phyloP scores from a whole-genome alignment of 2,329 filamentous ascomycete genomes.

The Chalaropsis ovoidea region DNA sequence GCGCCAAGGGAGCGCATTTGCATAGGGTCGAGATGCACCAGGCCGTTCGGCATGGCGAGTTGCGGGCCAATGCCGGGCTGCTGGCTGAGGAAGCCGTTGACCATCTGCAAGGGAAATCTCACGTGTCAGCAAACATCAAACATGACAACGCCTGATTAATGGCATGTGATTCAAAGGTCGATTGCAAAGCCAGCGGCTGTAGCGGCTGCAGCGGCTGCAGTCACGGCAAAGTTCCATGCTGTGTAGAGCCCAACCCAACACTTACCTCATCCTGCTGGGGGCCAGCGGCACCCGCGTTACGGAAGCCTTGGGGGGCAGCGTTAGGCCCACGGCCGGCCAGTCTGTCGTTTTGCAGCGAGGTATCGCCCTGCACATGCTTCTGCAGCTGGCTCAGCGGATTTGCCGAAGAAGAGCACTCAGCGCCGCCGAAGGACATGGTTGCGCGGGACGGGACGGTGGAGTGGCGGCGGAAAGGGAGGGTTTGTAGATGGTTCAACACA shows the following conservation, averaged over 20 bases:
- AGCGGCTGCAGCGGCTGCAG: not conserved
- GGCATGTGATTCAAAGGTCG: not conserved
- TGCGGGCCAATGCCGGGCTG: conserved; percentile 49
- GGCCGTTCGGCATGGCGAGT: conserved; percentile 42
- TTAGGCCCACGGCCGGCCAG: conserved; percentile 65
- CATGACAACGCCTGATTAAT: not conserved
- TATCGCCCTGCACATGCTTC: conserved; percentile 94
- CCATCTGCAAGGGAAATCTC: conserved; percentile 51
- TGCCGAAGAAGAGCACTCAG: conserved; percentile 90
- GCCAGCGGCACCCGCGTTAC: conserved; percentile 57
- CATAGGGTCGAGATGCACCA: conserved; percentile 40
- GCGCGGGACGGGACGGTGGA: conserved; percentile 9
- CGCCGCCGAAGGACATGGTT: conserved; percentile 87
- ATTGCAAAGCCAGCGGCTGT: not conserved
- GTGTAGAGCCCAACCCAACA: conserved; percentile 18
- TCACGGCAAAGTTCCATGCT: conserved; percentile 27
- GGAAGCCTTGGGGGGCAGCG: conserved; percentile 64
- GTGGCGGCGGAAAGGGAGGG: too few species aligned
- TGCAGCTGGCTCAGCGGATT: conserved; percentile 96
- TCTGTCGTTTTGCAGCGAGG: conserved; percentile 83
- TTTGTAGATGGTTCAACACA: not conserved
- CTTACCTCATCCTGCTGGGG: conserved; percentile 60
- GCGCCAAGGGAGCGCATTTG: conserved; percentile 30
- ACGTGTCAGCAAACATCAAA: conserved; percentile 12
- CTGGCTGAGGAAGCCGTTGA: conserved; percentile 86